Percentiles rank a stretch among this genome's conserved stretches.
Evolutionary conservation across 768 basidiomycete species (phyloP).

Genomic region (Tylopilus vinaceipallidus): DNA sequence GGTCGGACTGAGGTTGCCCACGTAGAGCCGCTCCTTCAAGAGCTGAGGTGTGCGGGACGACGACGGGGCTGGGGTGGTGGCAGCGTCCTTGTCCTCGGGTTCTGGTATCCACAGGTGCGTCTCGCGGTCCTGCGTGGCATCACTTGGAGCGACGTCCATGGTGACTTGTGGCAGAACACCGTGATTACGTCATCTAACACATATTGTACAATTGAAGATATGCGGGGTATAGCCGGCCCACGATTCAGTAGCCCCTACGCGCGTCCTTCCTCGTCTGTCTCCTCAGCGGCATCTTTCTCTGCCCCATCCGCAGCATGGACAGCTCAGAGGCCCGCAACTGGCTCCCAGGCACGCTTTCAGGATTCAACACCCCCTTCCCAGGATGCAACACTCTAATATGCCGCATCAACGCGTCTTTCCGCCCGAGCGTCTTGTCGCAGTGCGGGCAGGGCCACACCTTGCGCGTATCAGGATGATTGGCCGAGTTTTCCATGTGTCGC

Average conservation of each 20-base stretch:
- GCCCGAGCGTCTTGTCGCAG: conserved; percentile 22
- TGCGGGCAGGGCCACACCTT: conserved; percentile 25
- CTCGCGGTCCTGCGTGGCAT: conserved; percentile 4
- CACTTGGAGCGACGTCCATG: conserved; percentile 14
- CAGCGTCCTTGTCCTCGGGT: conserved; percentile 19
- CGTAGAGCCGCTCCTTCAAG: conserved; percentile 76
- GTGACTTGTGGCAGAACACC: no score
- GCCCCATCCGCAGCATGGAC: conserved; percentile 1
- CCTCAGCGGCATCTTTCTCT: conserved; percentile 4
- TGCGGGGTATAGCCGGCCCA: not conserved
- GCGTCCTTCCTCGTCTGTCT: conserved; percentile 6
- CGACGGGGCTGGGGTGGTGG: conserved; percentile 18
- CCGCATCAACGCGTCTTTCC: conserved; percentile 25
- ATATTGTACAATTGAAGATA: no score
- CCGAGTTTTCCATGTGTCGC: conserved; percentile 23
- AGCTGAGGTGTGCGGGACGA: conserved; percentile 30
- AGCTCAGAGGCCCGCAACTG: not conserved
- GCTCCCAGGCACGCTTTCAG: not conserved
- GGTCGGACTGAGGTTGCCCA: conserved; percentile 84
- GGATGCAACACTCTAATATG: conserved; percentile 23
- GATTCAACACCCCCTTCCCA: not conserved
- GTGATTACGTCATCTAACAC: conserved; percentile 18
- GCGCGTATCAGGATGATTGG: conserved; percentile 23
- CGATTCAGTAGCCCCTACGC: conserved; percentile 1
- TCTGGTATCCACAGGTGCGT: conserved; percentile 34